Evolutionary conservation across 169 alveolate species (phyloP), one percentile per base, ranked within the genome.

Genomic region (Amoebophrya sp.): DNA sequence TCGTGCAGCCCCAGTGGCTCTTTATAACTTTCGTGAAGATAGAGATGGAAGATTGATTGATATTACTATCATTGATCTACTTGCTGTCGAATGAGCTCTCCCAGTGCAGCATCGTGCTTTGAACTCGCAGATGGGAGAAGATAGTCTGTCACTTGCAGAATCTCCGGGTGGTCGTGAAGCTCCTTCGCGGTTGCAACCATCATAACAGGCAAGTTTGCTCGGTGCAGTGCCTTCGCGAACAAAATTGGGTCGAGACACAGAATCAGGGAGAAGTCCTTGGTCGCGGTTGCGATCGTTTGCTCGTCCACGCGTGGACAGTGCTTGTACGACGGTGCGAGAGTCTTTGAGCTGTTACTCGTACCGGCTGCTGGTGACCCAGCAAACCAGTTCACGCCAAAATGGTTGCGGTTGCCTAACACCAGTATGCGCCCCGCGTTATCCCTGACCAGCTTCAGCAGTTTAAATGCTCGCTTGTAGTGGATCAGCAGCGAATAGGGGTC

Each of bases 381-480:
- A 55, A 89, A 66, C 93, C 93, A 92, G 77, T 90, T 89, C 40
- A 92, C 89, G 40, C 93, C 93, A n/a, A 92, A 89, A 53, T 92
- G 93, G 89, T 92, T 92, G 90, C 89, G 89, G 41, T 92, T 89
- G 41, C 93, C 93, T 12, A 92, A 66, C 38, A 92, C 77, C 90
- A 92, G 77, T 29, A 92, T 92, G 40, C 89, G 89, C 25, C 92
- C 93, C 18, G n/a, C 0, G 92, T 92, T 89, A 10, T 35, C 40
- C 41, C 89, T 92, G 92, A 92, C 41, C 66, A 40, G 77, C 23
- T 40, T 1, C 91, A 92, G 25, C 83, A 92, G 38, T 35, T 92
- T 92, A 92, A 89, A 92, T 1, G 92, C 92, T 29, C 93, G 90
- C 41, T 89, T 89, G 90, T 92, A 92, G 77, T 92, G 93, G 89